Base-by-base conservation (phyloP, 2,329 filamentous ascomycete species). In the Fusarium abutilonis region DNA sequence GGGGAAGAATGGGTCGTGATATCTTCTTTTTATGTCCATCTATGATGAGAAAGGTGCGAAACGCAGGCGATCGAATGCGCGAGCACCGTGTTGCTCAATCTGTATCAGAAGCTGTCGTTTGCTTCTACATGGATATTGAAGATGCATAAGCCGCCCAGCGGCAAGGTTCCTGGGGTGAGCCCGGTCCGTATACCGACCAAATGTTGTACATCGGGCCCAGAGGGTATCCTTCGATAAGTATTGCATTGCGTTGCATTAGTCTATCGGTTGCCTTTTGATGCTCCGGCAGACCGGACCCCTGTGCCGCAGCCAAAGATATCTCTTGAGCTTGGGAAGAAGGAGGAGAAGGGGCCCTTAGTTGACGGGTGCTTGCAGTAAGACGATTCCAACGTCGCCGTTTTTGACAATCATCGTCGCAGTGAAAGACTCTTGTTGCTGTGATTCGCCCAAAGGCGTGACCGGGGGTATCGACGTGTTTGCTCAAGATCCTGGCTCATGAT, bases 171-270 rank as follows among this genome's bases (percentile, higher is more conserved):
- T 48, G 35, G 56, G 56, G 48, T 55, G 47, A 55, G 54, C 42
- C 56, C 28, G 44, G 56, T 26, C 49, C 39, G 56, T 60, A 55
- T 43, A 39, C 39, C 57, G 41, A 19, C 42, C 42, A 29, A 17
- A 44, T 44, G 42, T 32, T 45, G 34, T 50, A 17, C 45, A 57
- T 62, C 41, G 36, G 32, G 35, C 36, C 21, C 39, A 32, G 29
- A 43, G 28, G 26, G 32, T 14, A 17, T 45, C 44, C 14, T 31
- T 56, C 51, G 58, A 61, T 61, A 61, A 56, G 56, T 56, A 54
- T 58, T 60, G 38, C 52, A 65, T 63, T 60, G 34, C 52, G 62
- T 53, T 53, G 56, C 52, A 58, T 49, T 63, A 59, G 57, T 34
- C 28, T 31, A 54, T 58, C 47, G 52, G 49, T 51, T 52, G 61